Conservation (phyloP, 2,329 filamentous ascomycete species). For the Cytospora piceae region DNA sequence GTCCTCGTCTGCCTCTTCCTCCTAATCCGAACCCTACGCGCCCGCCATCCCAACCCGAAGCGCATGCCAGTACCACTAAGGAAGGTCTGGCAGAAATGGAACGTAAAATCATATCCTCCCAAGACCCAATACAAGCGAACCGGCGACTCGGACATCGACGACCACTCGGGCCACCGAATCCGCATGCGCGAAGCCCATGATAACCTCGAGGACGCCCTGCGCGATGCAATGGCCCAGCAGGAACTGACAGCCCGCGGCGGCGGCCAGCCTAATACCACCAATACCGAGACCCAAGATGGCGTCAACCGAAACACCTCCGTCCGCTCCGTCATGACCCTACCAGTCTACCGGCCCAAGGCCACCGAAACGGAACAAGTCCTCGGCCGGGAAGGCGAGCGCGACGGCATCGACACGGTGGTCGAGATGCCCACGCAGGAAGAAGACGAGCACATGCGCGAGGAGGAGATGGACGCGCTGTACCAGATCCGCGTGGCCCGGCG, state of each 20-base stretch:
- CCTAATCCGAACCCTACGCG: conserved; percentile 34
- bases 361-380: conserved; percentile 80
- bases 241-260: conserved; percentile 20
- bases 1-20: conserved; percentile 32
- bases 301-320: conserved; percentile 85
- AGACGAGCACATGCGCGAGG: conserved; percentile 76
- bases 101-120: conserved; percentile 30
- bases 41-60: conserved; percentile 48
- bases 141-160: conserved; percentile 34
- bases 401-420: conserved; percentile 86
- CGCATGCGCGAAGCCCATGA: conserved; percentile 29
- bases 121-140: conserved; percentile 33
- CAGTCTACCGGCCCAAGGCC: conserved; percentile 76
- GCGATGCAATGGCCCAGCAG: conserved; percentile 19
- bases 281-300: conserved; percentile 30
- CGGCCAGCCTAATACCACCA: conserved; percentile 15
- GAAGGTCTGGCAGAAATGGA: conserved; percentile 55
- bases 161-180: conserved; percentile 26
- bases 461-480: conserved; percentile 91
- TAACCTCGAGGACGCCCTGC: conserved; percentile 32
- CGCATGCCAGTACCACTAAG: conserved; percentile 56
- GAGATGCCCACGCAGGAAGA: conserved; percentile 82
- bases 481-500: conserved; percentile 82
- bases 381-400: conserved; percentile 87
- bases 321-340: conserved; percentile 92